A percentile compares a stretch with the other conserved stretches of the same genome.
phyloP scores from a whole-genome alignment of 2,329 filamentous ascomycete genomes.

The Claviceps digitariae region DNA sequence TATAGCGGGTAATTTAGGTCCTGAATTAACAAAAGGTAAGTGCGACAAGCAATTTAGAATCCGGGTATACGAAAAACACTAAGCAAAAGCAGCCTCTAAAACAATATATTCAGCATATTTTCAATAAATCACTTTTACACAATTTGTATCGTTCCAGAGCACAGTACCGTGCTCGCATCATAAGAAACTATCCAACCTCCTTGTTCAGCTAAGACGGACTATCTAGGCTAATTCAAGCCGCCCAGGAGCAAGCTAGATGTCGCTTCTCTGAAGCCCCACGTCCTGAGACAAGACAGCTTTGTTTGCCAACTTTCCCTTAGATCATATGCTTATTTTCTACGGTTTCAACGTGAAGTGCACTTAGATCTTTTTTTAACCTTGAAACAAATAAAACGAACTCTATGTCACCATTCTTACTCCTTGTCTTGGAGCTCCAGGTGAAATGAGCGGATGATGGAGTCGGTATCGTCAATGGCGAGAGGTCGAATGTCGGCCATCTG shows the following conservation, averaged over 20 bases:
- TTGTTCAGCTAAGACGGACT: not conserved
- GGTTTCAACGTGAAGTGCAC: not conserved
- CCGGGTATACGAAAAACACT: no score
- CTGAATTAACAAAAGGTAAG: no score
- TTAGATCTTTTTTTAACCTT: not conserved
- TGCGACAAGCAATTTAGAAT: no score
- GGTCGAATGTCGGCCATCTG: slow-evolving; percentile 71
- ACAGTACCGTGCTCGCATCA: no score
- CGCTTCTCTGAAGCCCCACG: no score
- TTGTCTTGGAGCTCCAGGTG: slow-evolving; percentile 32
- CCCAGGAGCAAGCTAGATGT: not conserved
- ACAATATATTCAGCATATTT: no score
- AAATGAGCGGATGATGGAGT: slow-evolving; percentile 74
- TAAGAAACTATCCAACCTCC: not conserved
- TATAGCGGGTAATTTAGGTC: no score
- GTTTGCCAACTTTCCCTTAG: not conserved
- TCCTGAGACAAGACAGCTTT: not conserved
- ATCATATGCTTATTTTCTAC: not conserved
- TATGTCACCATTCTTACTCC: not conserved
- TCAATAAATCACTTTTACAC: no score
- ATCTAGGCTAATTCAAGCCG: not conserved
- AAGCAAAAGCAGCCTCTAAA: no score
- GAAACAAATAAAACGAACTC: not conserved
- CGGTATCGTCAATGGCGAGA: slow-evolving; percentile 78
- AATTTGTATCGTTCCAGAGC: no score